Conservation (phyloP, 768 basidiomycete genomes). For the Mycena maculata region DNA sequence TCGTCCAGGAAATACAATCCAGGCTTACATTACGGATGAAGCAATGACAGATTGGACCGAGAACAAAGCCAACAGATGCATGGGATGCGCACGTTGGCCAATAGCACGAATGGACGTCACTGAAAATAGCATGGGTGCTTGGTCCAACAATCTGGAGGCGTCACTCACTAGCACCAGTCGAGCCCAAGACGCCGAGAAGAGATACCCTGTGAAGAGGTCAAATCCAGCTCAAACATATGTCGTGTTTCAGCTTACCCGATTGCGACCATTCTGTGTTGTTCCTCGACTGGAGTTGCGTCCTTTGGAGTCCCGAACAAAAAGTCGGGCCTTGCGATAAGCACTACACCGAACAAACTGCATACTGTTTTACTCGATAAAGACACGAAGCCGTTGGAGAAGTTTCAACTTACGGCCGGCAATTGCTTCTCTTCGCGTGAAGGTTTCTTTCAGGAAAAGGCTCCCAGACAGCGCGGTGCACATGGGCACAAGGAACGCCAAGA, state of each 20-base stretch:
- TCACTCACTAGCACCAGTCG: slow-evolving; percentile 74
- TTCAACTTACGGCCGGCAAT: slow-evolving; percentile 59
- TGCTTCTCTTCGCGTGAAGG: slow-evolving; percentile 64
- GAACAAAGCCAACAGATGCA: slow-evolving; percentile 79
- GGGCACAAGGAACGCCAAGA: slow-evolving; percentile 81
- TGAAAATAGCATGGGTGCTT: slow-evolving; percentile 25
- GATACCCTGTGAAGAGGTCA: slow-evolving; percentile 57
- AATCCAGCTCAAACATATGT: slow-evolving; percentile 5
- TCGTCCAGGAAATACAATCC: not conserved
- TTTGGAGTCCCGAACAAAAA: slow-evolving; percentile 70
- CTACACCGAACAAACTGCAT: slow-evolving; percentile 77
- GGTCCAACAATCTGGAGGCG: not conserved
- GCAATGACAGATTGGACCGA: slow-evolving; percentile 64
- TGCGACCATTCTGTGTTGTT: slow-evolving; percentile 63
- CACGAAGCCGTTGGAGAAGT: not conserved
- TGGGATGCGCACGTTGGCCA: slow-evolving; percentile 78
- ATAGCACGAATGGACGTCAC: slow-evolving; percentile 68
- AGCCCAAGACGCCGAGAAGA: slow-evolving; percentile 72
- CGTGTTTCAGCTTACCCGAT: slow-evolving; percentile 57
- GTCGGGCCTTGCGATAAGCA: slow-evolving; percentile 84
- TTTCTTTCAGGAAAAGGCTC: slow-evolving; percentile 71
- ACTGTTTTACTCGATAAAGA: slow-evolving; percentile 46
- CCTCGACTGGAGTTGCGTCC: slow-evolving; percentile 44
- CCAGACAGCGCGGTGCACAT: slow-evolving; percentile 72
- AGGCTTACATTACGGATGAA: slow-evolving; percentile 48